Evolutionary conservation across 345 rosid species (phyloP), one percentile per base, ranked within the genome.

Genomic region (Dimocarpus longan): DNA sequence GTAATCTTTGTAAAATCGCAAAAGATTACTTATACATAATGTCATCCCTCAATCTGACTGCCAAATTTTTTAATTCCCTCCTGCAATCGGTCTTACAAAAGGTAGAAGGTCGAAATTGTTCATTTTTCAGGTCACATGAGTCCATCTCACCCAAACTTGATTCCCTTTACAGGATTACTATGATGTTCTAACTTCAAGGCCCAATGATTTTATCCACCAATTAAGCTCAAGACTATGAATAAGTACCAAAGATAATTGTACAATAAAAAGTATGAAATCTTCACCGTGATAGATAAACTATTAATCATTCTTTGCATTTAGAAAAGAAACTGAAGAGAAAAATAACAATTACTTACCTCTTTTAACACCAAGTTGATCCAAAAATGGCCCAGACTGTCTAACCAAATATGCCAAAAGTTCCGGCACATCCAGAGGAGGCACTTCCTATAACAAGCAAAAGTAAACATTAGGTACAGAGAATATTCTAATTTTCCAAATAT

Each of bases 341-440:
- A 71, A 39, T 59, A 9, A 74, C 9, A 57, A 52, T 22, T 50
- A 74, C 88, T 86, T 84, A 80, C 98, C 99, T 84, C 81, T 91
- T 82, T 91, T 86, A 46, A 94, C 88, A 64, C 98, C 98, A 78
- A 96, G 87, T 79, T 96, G 98, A 87, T 96, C 98, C 82, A 96
- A 83, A 89, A 94, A 89, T 10, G 97, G 97, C 76, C 82, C 97
- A 50, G 98, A 94, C 75, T 94, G 98, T 77, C 94, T 89, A 81
- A 94, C 97, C 86, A 94, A 88, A 86, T 82, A 87, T 74, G 98
- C 99, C 76, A 96, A 86, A 75, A 96, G 96, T 78, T 96, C 98
- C 7, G 97, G 87, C 22, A 90, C 92, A 82, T 96, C 97, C 86
- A 94, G 74, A 9, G 97, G 97, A 0, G 89, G 95, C 18, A 96